Conservation (phyloP, 805 yeast genomes). For the Wickerhamomyces hampshirensis region DNA sequence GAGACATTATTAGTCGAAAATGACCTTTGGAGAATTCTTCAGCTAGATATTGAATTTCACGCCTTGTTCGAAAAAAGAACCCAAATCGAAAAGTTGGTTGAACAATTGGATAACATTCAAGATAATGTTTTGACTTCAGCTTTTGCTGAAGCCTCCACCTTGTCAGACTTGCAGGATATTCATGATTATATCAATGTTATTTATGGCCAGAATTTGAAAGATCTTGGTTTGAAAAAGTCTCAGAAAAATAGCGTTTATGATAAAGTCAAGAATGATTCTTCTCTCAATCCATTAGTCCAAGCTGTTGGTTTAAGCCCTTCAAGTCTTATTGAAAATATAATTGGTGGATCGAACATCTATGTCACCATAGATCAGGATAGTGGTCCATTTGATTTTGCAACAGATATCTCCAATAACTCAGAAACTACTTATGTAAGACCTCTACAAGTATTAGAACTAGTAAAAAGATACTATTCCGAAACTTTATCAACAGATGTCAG, state of each 20-base stretch:
- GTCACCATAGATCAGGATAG: conserved; percentile 63
- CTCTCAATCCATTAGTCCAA: conserved; percentile 58
- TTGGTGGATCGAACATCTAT: conserved; percentile 61
- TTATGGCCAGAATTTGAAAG: conserved; percentile 41
- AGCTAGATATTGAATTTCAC: conserved; percentile 84
- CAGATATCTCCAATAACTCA: conserved; percentile 31
- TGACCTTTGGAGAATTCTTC: conserved; percentile 89
- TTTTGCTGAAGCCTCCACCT: conserved; percentile 49
- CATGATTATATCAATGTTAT: conserved; percentile 78
- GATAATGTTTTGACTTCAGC: conserved; percentile 57
- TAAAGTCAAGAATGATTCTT: conserved; percentile 54
- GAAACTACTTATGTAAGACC: conserved; percentile 48
- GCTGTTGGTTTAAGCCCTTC: conserved; percentile 76
- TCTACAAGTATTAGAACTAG: conserved; percentile 64
- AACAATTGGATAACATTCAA: conserved; percentile 41
- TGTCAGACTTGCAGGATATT: conserved; percentile 83
- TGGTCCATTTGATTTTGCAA: conserved; percentile 58
- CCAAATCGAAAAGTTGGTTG: conserved; percentile 52
- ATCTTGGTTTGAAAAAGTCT: conserved; percentile 25
- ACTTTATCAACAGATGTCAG: conserved; percentile 78
- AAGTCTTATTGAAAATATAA: conserved; percentile 78
- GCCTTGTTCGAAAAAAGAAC: conserved; percentile 72
- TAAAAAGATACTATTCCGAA: conserved; percentile 70
- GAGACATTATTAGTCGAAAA: conserved; percentile 61
- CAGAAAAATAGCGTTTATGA: conserved; percentile 56